phyloP scores from a whole-genome alignment of 2,329 filamentous ascomycete species.

The Nothophoma quercina region DNA sequence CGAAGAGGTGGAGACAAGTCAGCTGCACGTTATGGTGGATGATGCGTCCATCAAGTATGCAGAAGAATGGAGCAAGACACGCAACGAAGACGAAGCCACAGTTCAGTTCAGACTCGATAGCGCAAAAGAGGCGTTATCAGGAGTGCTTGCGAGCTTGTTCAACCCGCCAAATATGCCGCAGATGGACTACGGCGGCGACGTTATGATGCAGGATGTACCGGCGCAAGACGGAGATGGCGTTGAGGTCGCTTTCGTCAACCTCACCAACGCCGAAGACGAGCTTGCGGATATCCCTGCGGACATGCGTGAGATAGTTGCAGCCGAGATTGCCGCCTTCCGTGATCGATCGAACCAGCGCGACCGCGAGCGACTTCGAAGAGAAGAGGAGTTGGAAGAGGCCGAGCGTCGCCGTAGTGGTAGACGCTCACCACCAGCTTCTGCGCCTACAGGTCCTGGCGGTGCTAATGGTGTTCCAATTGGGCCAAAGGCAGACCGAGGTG shows the following conservation, averaged over 20 bases:
- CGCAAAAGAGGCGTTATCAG: slow-evolving; percentile 72
- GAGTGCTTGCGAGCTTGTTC: slow-evolving; percentile 74
- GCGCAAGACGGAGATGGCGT: slow-evolving; percentile 67
- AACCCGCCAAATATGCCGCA: slow-evolving; percentile 61
- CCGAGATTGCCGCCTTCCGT: slow-evolving; percentile 92
- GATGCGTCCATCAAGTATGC: slow-evolving; percentile 83
- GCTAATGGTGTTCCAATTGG: slow-evolving; percentile 81
- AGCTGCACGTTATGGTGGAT: slow-evolving; percentile 76
- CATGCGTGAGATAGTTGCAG: slow-evolving; percentile 93
- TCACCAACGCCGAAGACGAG: slow-evolving; percentile 80
- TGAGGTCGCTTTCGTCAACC: slow-evolving; percentile 88
- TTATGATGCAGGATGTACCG: slow-evolving; percentile 69
- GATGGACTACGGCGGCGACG: slow-evolving; percentile 71
- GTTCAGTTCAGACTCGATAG: slow-evolving; percentile 73
- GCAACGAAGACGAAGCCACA: slow-evolving; percentile 68
- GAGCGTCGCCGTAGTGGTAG: slow-evolving; percentile 77
- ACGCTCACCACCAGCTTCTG: slow-evolving; percentile 71
- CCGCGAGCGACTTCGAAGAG: slow-evolving; percentile 82
- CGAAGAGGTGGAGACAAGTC: slow-evolving; percentile 69
- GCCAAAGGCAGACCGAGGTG: slow-evolving; percentile 67
- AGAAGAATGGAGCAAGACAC: slow-evolving; percentile 77
- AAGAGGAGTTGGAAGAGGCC: slow-evolving; percentile 90
- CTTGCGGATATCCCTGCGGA: slow-evolving; percentile 94
- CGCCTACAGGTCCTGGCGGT: slow-evolving; percentile 67
- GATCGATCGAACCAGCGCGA: slow-evolving; percentile 90